Evolutionary conservation across 2,329 filamentous ascomycete genomes (phyloP).

Genomic region (Aspergillus sp.): DNA sequence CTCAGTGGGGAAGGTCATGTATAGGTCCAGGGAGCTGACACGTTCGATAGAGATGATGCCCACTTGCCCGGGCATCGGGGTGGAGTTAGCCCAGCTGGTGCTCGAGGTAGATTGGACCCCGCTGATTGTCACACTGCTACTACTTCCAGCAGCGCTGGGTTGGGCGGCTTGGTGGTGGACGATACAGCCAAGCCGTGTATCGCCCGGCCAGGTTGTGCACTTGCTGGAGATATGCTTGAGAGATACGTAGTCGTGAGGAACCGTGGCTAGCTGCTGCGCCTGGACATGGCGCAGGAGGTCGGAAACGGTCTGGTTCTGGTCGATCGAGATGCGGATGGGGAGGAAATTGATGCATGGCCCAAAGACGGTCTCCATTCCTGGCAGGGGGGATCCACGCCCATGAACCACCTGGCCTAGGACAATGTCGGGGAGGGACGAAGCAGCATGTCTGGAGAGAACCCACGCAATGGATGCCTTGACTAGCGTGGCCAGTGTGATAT

Average conservation of each 20-base stretch:
- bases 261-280: conserved; percentile 9
- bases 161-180: conserved; percentile 8
- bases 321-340: conserved; percentile 5
- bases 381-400: conserved; percentile 8
- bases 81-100: conserved; percentile 1
- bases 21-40: no score
- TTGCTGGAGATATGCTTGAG: conserved; percentile 1
- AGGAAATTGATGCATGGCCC: conserved; percentile 11
- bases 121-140: not conserved
- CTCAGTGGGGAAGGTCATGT: no score
- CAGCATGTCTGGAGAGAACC: conserved; percentile 3
- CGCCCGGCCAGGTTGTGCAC: conserved; percentile 8
- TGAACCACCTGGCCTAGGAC: conserved; percentile 12
- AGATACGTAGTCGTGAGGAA: conserved; percentile 6
- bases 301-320: conserved; percentile 2
- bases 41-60: conserved; percentile 3
- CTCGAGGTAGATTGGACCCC: not conserved
- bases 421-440: conserved; percentile 1
- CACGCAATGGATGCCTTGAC: conserved; percentile 11
- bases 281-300: conserved; percentile 13
- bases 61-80: not conserved
- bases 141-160: not conserved
- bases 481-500: conserved; percentile 6
- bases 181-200: conserved; percentile 4
- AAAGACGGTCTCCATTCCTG: conserved; percentile 2